Evolutionary conservation across 2,329 filamentous ascomycete genomes (phyloP).

Genomic region (Aspergillus arachidicola): DNA sequence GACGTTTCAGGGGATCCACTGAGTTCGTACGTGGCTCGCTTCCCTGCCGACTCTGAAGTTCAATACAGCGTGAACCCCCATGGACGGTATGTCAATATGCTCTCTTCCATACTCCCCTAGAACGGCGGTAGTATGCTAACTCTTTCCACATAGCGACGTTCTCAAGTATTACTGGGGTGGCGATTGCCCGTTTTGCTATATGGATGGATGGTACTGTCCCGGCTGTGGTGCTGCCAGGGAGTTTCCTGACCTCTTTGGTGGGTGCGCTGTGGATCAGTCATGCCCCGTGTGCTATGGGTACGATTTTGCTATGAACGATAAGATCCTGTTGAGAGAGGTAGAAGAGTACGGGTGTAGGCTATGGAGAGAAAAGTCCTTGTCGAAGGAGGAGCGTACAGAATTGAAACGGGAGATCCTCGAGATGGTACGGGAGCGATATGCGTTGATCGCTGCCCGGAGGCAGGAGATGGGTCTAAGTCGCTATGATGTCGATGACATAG

Average conservation of each 20-base stretch:
- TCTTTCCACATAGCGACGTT: rapidly evolving
- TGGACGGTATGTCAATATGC: background rate
- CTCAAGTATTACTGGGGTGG: background rate
- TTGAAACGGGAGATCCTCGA: background rate
- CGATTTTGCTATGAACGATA: background rate
- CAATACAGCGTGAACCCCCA: background rate
- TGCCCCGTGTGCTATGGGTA: background rate
- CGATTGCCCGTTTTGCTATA: background rate
- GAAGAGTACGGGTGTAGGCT: too few species aligned
- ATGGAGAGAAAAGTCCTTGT: too few species aligned
- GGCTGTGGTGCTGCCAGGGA: background rate
- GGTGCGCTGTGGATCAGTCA: background rate
- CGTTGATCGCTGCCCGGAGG: background rate
- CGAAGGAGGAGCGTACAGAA: too few species aligned
- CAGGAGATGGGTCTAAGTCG: background rate
- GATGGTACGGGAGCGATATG: background rate
- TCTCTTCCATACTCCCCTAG: rapidly evolving
- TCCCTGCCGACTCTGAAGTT: background rate
- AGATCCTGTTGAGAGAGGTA: background rate
- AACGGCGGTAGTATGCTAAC: background rate
- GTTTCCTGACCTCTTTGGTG: background rate
- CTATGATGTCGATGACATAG: background rate
- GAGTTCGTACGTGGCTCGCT: too few species aligned
- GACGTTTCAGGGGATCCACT: too few species aligned
- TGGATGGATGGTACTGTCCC: background rate